Conservation (phyloP, 2,329 filamentous ascomycete genomes). For the Claviceps humidiphila region DNA sequence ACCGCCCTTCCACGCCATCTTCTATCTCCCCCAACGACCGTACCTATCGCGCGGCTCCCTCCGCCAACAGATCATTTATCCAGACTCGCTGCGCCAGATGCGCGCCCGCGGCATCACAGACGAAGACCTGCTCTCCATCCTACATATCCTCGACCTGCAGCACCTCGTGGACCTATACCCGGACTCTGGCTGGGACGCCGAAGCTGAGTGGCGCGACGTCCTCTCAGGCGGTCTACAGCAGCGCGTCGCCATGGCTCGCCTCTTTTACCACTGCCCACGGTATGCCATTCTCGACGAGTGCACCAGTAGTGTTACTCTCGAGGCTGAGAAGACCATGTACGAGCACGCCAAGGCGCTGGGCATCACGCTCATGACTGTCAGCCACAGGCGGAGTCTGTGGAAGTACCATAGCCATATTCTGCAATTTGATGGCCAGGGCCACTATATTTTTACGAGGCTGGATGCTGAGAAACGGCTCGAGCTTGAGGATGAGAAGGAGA, state of each 20-base stretch:
- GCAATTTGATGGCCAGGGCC: constrained; percentile 91
- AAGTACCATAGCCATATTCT: constrained; percentile 90
- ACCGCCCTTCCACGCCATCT: constrained; percentile 83
- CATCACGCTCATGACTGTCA: constrained; percentile 95
- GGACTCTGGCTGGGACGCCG: constrained; percentile 67
- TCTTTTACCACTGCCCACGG: constrained; percentile 85
- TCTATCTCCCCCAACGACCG: constrained; percentile 93
- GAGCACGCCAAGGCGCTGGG: constrained; percentile 84
- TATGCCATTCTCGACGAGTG: constrained; percentile 97
- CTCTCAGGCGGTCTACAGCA: constrained; percentile 88
- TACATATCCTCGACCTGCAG: constrained; percentile 70
- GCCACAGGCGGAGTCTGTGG: constrained; percentile 83
- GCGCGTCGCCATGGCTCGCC: constrained; percentile 86
- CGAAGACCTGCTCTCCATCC: constrained; percentile 61
- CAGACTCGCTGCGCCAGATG: constrained; percentile 79
- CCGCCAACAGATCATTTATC: constrained; percentile 95
- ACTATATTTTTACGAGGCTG: constrained; percentile 77
- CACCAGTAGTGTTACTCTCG: constrained; percentile 86
- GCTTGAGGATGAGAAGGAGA: constrained; percentile 93
- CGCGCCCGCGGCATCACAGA: constrained; percentile 74
- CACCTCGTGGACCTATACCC: constrained; percentile 65
- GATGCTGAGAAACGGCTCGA: constrained; percentile 76
- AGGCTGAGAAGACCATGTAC: constrained; percentile 94
- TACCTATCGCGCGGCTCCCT: constrained; percentile 85
- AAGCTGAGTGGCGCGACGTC: constrained; percentile 93